These are phyloP conservation scores for Cercospora zeae-maydis DNA, from an alignment of 2,329 filamentous ascomycete genomes.

Conservation along the genomic window DNA sequence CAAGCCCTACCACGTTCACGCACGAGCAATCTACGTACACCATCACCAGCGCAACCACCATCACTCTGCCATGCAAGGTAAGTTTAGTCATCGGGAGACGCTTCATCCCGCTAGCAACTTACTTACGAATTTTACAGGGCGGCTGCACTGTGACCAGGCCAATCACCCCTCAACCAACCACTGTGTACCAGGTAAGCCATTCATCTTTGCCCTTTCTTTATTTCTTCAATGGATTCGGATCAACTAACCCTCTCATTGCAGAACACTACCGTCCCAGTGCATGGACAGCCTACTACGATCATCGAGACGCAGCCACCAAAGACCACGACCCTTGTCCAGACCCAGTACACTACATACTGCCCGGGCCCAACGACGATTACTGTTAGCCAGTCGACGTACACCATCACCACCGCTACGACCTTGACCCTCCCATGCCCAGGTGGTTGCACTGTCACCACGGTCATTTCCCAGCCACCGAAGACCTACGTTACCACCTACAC, in stretches of 20 bases:
- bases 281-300: not conserved
- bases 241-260: not conserved
- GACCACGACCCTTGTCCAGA: not conserved
- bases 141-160: slow-evolving; percentile 40
- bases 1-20: slow-evolving; percentile 60
- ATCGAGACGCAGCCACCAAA: not conserved
- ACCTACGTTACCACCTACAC: not conserved
- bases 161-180: slow-evolving; percentile 53
- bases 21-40: slow-evolving; percentile 66
- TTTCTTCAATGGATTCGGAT: not conserved
- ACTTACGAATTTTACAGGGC: not conserved
- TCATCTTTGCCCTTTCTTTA: not conserved
- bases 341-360: slow-evolving; percentile 66
- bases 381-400: slow-evolving; percentile 64
- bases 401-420: slow-evolving; percentile 48
- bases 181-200: not conserved
- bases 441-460: slow-evolving; percentile 13
- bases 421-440: slow-evolving; percentile 6
- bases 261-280: not conserved
- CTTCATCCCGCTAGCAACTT: no score
- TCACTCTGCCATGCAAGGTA: slow-evolving; percentile 25
- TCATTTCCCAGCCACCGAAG: not conserved
- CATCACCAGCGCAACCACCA: slow-evolving; percentile 49
- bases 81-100: no score
- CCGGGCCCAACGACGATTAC: slow-evolving; percentile 61